Conservation (phyloP, 148 eudicot species). For the Linanthus parryae region DNA sequence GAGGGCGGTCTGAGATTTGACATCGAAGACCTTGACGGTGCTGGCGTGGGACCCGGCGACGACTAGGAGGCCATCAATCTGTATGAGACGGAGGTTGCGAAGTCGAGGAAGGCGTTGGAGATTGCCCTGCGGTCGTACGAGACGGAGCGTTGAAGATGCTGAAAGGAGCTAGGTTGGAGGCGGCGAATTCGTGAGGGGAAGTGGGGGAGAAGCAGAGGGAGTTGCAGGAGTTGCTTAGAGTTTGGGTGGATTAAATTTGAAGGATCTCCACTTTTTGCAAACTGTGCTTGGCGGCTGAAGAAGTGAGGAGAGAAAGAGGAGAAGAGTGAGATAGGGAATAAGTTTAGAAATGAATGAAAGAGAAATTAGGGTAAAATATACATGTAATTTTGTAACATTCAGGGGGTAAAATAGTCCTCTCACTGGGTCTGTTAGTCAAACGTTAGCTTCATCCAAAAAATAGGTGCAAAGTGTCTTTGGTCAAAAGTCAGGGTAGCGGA, state of each 20-base stretch:
- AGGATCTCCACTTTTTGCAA: constrained; percentile 87
- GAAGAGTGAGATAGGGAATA: no score
- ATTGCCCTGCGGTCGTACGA: constrained; percentile 32
- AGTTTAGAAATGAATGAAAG: no score
- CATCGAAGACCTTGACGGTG: constrained; percentile 50
- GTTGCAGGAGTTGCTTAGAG: constrained; percentile 44
- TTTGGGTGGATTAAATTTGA: constrained; percentile 43
- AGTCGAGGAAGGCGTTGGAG: constrained; percentile 47
- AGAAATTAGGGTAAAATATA: no score
- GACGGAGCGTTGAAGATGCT: constrained; percentile 43
- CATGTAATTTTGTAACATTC: no score
- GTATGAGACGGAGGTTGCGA: constrained; percentile 54
- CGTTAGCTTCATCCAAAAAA: no score
- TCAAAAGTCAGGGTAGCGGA: no score
- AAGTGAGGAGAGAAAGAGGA: no score
- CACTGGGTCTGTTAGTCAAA: no score
- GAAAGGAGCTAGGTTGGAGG: constrained; percentile 54
- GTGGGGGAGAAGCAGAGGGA: constrained; percentile 57
- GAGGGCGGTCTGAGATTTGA: constrained; percentile 43
- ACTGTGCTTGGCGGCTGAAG: no score
- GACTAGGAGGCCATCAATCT: constrained; percentile 64
- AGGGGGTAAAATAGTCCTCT: no score
- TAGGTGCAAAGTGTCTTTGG: no score
- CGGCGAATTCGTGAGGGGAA: constrained; percentile 57
- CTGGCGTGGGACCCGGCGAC: constrained; percentile 60